Evolutionary conservation across 1,284 basidiomycete genomes (phyloP).

Genomic region (Cutaneotrichosporon cutaneum): DNA sequence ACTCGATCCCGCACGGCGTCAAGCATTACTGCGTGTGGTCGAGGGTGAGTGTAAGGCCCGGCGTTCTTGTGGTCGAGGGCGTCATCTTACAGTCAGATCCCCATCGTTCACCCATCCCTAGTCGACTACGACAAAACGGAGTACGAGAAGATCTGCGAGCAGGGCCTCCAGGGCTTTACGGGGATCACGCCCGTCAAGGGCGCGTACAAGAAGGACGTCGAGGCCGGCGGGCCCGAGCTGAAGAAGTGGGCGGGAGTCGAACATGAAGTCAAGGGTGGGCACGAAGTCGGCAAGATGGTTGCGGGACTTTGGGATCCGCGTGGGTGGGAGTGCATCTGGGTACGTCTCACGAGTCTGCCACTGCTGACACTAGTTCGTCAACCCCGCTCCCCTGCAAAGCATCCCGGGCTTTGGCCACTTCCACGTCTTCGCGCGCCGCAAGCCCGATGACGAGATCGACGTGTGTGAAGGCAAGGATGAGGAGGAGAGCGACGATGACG

Average conservation of each 20-base stretch:
- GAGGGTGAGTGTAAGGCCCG: slow-evolving; percentile 37
- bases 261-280: slow-evolving; percentile 37
- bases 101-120: slow-evolving; percentile 47
- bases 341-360: slow-evolving; percentile 21
- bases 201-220: slow-evolving; percentile 40
- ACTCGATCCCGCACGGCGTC: slow-evolving; percentile 46
- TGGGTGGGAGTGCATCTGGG: slow-evolving; percentile 51
- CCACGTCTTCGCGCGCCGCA: slow-evolving; percentile 51
- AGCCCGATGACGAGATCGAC: slow-evolving; percentile 49
- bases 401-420: slow-evolving; percentile 51
- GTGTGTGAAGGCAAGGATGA: slow-evolving; percentile 11
- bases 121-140: slow-evolving; percentile 37
- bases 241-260: slow-evolving; percentile 39
- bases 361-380: slow-evolving; percentile 32
- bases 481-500: neutral
- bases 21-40: slow-evolving; percentile 50
- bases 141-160: slow-evolving; percentile 42
- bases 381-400: slow-evolving; percentile 42
- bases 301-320: slow-evolving; percentile 46
- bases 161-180: slow-evolving; percentile 49
- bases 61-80: too few species aligned
- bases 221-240: slow-evolving; percentile 32
- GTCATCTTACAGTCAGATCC: slow-evolving; percentile 29
- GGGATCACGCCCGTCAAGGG: slow-evolving; percentile 35
- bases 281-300: slow-evolving; percentile 49